Percentiles rank a stretch among this genome's conserved stretches.
phyloP scores from a whole-genome alignment of 495 filamentous ascomycete genomes.

The Darksidea phi region DNA sequence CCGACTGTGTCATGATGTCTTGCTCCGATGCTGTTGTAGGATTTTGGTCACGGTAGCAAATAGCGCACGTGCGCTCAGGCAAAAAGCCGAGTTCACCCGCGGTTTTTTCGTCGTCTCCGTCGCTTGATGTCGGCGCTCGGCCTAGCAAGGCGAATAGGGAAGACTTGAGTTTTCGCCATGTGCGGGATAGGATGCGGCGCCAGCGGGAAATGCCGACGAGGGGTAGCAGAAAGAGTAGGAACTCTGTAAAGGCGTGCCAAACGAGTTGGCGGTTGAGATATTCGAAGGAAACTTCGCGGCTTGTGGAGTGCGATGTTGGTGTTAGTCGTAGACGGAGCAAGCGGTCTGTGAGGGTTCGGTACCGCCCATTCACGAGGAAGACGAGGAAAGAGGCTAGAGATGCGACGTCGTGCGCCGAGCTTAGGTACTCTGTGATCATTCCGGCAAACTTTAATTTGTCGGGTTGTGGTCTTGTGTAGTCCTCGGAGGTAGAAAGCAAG shows the following conservation, averaged over 20 bases:
- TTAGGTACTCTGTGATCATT: slow-evolving; percentile 64
- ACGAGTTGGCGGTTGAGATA: slow-evolving; percentile 97
- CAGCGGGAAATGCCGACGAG: slow-evolving; percentile 90
- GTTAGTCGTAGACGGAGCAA: slow-evolving; percentile 81
- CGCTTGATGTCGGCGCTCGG: slow-evolving; percentile 47
- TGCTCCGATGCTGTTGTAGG: slow-evolving; percentile 56
- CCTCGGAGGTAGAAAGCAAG: slow-evolving; percentile 39
- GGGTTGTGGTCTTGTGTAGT: slow-evolving; percentile 40
- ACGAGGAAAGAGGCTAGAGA: slow-evolving; percentile 82
- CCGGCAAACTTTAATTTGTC: slow-evolving; percentile 58
- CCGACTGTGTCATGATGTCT: slow-evolving; percentile 59
- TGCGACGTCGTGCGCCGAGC: slow-evolving; percentile 72
- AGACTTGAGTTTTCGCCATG: slow-evolving; percentile 73
- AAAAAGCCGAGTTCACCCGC: slow-evolving; percentile 78
- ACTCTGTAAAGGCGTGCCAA: slow-evolving; percentile 99
- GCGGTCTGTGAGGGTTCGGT: slow-evolving; percentile 87
- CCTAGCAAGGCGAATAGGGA: slow-evolving; percentile 51
- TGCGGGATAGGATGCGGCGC: slow-evolving; percentile 81
- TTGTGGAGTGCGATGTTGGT: slow-evolving; percentile 75
- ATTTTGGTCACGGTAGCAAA: slow-evolving; percentile 93
- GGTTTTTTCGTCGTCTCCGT: slow-evolving; percentile 52
- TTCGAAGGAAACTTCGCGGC: slow-evolving; percentile 90
- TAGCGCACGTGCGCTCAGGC: slow-evolving; percentile 93
- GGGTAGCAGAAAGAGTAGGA: slow-evolving; percentile 90
- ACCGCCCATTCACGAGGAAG: slow-evolving; percentile 85